A percentile compares a stretch with the other conserved stretches of the same genome.
Evolutionary conservation across 2,329 filamentous ascomycete genomes (phyloP).

Genomic region (Diaporthe capsici): DNA sequence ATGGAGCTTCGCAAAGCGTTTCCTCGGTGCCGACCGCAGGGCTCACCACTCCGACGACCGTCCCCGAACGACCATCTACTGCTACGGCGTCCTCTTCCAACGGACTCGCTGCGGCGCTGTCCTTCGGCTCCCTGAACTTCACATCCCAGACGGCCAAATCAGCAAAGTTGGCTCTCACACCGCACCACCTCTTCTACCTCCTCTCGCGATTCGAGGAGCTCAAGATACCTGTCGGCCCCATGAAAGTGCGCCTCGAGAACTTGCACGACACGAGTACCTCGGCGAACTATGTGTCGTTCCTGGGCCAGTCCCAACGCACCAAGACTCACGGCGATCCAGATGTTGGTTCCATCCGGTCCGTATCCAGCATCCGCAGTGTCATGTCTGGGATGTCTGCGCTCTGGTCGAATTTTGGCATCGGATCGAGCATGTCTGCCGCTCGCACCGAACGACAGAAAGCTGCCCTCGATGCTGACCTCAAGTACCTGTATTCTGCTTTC

Average conservation of each 20-base stretch:
- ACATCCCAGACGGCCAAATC: conserved; percentile 89
- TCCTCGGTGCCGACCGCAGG: conserved; percentile 64
- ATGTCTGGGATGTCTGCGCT: conserved; percentile 97
- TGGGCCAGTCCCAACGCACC: conserved; percentile 85
- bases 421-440: conserved; percentile 82
- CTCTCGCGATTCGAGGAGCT: conserved; percentile 96
- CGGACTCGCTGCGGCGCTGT: conserved; percentile 86
- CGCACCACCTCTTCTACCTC: conserved; percentile 97
- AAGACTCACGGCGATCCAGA: conserved; percentile 82
- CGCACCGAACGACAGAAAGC: conserved; percentile 92
- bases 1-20: conserved; percentile 77
- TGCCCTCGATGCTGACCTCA: conserved; percentile 87
- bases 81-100: conserved; percentile 76
- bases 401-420: conserved; percentile 90
- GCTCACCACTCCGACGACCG: conserved; percentile 64
- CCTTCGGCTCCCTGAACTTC: conserved; percentile 87
- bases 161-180: conserved; percentile 91
- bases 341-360: conserved; percentile 91
- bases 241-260: conserved; percentile 96
- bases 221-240: conserved; percentile 89
- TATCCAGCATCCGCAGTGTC: conserved; percentile 96
- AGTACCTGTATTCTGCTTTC: conserved; percentile 97
- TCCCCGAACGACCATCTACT: conserved; percentile 74
- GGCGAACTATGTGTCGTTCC: conserved; percentile 95
- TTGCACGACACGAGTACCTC: conserved; percentile 89